Evolutionary conservation across 2,329 filamentous ascomycete species (phyloP), one percentile per base, ranked within the genome.

Genomic region (Phaeomoniella chlamydospora): DNA sequence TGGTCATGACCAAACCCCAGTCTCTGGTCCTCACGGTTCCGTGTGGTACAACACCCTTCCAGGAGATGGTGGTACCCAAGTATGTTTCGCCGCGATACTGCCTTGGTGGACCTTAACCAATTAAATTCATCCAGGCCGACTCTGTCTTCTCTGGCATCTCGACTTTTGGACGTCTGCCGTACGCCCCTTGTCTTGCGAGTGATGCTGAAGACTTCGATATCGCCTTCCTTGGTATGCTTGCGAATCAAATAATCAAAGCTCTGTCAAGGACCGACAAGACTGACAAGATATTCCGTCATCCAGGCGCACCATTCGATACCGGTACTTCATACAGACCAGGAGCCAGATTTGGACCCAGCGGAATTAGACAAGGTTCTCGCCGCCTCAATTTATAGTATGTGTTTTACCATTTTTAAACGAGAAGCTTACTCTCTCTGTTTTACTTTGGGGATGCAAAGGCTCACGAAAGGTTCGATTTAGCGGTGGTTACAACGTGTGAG

Each of bases 131-230:
- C 31, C 41, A 87, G 79, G 83, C 83, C 40, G 83, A 92, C 55
- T 86, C 82, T 1, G 82, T 90, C 39, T 92, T 90, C 59, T 88
- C 81, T 1, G 84, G 84, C 17, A 90, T 92, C 50, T 81, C 80
- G 1, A 92, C 84, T 5, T 90, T 90, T 52, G 84, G 82, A 9
- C 76, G 82, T 35, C 62, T 90, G 30, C 75, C 77, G 4, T 90
- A 92, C 58, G 72, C 70, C 39, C 80, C 81, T 3, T 92, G 84
- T 53, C 65, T 92, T 3, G 65, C 72, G n/a, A 77, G 70, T 42
- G 67, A 74, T 29, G 68, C 74, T 16, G 75, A 79, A 44, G 73
- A 77, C 49, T 92, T 80, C 48, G 84, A 92, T 45, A 87, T 92
- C 56, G 84, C 84, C 1, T 90, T 92, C 55, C 72, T 90, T 35